Base-by-base conservation (phyloP, 352 stramenopile species). In the Pythium myriotylum region DNA sequence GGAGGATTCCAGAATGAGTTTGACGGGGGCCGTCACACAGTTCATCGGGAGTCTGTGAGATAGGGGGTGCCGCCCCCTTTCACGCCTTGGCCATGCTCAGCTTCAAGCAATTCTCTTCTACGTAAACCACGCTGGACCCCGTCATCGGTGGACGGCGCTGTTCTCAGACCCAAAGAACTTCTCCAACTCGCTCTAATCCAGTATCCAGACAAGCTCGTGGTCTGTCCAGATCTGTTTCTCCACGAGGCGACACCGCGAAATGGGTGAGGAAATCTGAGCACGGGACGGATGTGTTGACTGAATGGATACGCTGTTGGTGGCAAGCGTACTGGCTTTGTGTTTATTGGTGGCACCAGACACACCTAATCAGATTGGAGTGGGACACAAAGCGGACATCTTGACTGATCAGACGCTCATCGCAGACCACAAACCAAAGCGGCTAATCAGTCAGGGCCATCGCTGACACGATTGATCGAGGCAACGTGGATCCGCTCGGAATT, bases 1-100 rank as follows among this genome's bases (percentile, higher is more conserved):
- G 51, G 51, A 17, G 23, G 39, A 49, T 45, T 22, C 8, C 6
- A 40, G 33, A 58, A 27, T 58, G 51, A 56, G 19, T 10, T 35
- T 35, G 29, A 10, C 29, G 29, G 29, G 29, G 5, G 5, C 10
- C 5, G 29, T 5, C 29, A 10, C 29, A 35, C 5, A 10, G 10
- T 10, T 35, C 29, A 10, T 35, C 5, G 29, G 29, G 29, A 35
- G 29, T 35, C 29, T 5, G 29, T 35, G 29, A 35, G 29, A 35
- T 35, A 35, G 29, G 29, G 29, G 29, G 29, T 35, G 29, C 5
- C 29, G 5, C 29, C 29, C 29, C n/a, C n/a, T n/a, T n/a, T 49
- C 42, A 49, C 12, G 16, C 24, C 20, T 8, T 35, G 29, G 29
- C 29, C 29, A 10, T 35, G 29, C 29, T 35, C 29, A 35, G 29